Evolutionary conservation across 352 stramenopile species (phyloP).

Genomic region (Phytopythium kandeliae): DNA sequence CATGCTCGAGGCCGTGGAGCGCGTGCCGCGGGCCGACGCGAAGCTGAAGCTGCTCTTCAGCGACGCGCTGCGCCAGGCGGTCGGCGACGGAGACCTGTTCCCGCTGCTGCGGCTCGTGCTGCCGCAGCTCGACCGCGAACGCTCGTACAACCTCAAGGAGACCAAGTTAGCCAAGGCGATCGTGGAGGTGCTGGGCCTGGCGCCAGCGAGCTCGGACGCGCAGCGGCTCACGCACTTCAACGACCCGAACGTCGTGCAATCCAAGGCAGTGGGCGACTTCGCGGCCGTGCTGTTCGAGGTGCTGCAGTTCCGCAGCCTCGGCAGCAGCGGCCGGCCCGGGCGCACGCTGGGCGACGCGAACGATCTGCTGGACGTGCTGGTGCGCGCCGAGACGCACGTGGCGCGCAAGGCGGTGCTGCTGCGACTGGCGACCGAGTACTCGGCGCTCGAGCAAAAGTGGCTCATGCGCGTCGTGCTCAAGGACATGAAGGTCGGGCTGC

Average conservation of each 20-base stretch:
- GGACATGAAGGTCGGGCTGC: conserved; percentile 80
- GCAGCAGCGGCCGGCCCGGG: conserved; percentile 24
- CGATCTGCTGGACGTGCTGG: conserved; percentile 47
- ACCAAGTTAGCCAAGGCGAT: conserved; percentile 84
- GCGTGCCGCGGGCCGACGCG: conserved; percentile 62
- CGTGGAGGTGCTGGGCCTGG: conserved; percentile 66
- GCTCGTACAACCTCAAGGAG: conserved; percentile 85
- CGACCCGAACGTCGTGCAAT: conserved; percentile 75
- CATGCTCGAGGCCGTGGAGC: conserved; percentile 64
- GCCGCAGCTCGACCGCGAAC: conserved; percentile 76
- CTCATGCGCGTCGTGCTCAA: conserved; percentile 81
- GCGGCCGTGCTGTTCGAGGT: conserved; percentile 69
- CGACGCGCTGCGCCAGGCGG: conserved; percentile 41
- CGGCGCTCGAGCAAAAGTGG: conserved; percentile 78
- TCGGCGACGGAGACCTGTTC: conserved; percentile 56
- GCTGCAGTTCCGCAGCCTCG: conserved; percentile 54
- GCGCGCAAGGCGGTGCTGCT: conserved; percentile 59
- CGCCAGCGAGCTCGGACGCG: conserved; percentile 51
- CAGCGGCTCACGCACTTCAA: conserved; percentile 81
- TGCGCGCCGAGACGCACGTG: conserved; percentile 33
- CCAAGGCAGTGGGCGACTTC: conserved; percentile 81
- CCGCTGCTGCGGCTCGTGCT: conserved; percentile 69
- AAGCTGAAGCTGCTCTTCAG: conserved; percentile 81
- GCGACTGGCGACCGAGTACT: conserved; percentile 69
- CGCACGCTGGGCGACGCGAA: conserved; percentile 67